These are phyloP conservation scores for Panicum hallii DNA, from an alignment of 202 grass and related monocot species.

Conservation along the genomic window DNA sequence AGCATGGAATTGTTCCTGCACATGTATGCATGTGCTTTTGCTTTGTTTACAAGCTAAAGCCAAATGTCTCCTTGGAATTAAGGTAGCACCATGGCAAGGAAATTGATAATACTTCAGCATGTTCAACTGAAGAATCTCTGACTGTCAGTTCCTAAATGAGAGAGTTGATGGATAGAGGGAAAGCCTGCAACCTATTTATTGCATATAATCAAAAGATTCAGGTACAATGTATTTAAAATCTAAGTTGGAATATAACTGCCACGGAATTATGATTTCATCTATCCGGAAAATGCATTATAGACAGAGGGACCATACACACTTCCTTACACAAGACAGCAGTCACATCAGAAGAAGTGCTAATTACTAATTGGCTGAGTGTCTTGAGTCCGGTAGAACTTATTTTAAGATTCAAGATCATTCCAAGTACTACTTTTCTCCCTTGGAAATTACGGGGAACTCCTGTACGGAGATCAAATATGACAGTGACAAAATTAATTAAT, in stretches of 20 bases:
- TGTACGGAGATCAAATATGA: not conserved
- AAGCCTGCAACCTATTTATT: not conserved
- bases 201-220: conserved; percentile 9
- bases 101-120: conserved; percentile 22
- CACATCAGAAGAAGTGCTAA: not conserved
- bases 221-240: not conserved
- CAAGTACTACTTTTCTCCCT: conserved; percentile 13
- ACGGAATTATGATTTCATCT: not conserved
- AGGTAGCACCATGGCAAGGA: not conserved
- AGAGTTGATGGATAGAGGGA: conserved; percentile 12
- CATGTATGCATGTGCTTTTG: conserved; percentile 36
- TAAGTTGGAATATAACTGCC: not conserved
- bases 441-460: not conserved
- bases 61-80: not conserved
- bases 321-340: conserved; percentile 14
- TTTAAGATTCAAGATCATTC: not conserved
- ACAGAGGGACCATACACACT: not conserved
- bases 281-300: not conserved
- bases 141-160: not conserved
- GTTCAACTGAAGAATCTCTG: conserved; percentile 31
- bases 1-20: conserved; percentile 29
- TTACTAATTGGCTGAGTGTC: not conserved
- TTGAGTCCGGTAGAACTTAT: not conserved
- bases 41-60: conserved; percentile 9
- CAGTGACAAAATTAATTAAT: not conserved